Evolutionary conservation across 2,329 filamentous ascomycete genomes (phyloP).

Genomic region (Penicillium nordicum): DNA sequence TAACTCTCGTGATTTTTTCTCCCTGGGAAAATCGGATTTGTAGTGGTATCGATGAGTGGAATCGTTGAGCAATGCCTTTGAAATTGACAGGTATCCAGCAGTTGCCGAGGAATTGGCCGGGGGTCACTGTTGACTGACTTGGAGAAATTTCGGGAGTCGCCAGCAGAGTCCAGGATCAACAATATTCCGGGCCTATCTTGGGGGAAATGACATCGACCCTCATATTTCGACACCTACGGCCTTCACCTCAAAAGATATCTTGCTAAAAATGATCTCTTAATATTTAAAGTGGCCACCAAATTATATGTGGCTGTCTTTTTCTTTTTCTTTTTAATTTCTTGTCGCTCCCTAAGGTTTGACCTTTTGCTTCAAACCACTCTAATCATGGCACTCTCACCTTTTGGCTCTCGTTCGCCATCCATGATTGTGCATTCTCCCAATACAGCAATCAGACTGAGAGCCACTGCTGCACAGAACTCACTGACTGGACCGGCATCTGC

Average conservation of each 20-base stretch:
- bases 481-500: constrained; percentile 14
- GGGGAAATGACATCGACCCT: not conserved
- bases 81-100: not conserved
- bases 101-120: constrained; percentile 5
- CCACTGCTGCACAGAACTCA: constrained; percentile 32
- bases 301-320: not conserved
- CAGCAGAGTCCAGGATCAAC: constrained; percentile 29
- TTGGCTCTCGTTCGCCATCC: constrained; percentile 38
- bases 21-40: not conserved
- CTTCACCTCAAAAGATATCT: not conserved
- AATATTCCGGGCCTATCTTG: constrained; percentile 24
- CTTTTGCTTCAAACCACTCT: not conserved
- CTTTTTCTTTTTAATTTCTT: not conserved
- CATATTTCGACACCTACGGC: not conserved
- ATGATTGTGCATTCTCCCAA: constrained; percentile 31
- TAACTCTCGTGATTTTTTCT: not conserved
- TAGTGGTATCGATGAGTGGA: not conserved
- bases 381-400: constrained; percentile 45
- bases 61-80: not conserved
- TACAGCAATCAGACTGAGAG: constrained; percentile 34
- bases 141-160: constrained; percentile 30
- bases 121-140: constrained; percentile 7
- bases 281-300: not conserved
- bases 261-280: constrained; percentile 8
- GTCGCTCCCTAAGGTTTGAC: not conserved